Percentiles rank a stretch among this genome's conserved stretches.
Evolutionary conservation across 1,139 yeast genomes (phyloP).

Genomic region (Sugiyamaella neomexicana): DNA sequence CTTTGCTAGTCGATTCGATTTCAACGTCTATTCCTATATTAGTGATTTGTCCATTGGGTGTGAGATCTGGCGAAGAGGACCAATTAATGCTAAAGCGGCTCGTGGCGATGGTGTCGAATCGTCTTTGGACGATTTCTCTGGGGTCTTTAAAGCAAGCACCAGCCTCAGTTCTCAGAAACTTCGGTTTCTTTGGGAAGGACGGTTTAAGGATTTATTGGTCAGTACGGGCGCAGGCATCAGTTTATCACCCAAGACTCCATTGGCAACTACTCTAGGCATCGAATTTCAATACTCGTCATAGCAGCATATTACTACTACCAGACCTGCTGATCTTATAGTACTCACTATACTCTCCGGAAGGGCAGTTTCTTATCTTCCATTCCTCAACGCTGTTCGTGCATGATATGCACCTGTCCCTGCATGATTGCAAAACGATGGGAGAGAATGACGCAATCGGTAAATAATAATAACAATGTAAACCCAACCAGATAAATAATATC

Average conservation of each 20-base stretch:
- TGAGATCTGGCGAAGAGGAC: slow-evolving; percentile 61
- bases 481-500: not conserved
- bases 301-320: not conserved
- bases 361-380: not conserved
- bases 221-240: slow-evolving; percentile 68
- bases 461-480: too few relatives aligned
- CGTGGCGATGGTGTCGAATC: too few relatives aligned
- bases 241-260: slow-evolving; percentile 37
- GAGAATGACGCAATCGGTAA: slow-evolving; percentile 13
- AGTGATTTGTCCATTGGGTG: slow-evolving; percentile 85
- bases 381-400: too few relatives aligned
- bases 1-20: slow-evolving; percentile 82
- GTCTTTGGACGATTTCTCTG: slow-evolving; percentile 42
- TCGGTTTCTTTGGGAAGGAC: slow-evolving; percentile 84
- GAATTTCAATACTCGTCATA: slow-evolving; percentile 41
- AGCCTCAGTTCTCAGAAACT: slow-evolving; percentile 63
- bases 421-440: slow-evolving; percentile 9
- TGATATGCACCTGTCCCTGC: slow-evolving; percentile 11
- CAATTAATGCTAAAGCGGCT: not conserved
- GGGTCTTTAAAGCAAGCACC: slow-evolving; percentile 75
- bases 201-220: slow-evolving; percentile 73
- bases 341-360: too few relatives aligned
- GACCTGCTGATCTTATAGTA: not conserved
- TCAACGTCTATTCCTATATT: slow-evolving; percentile 86
- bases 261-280: slow-evolving; percentile 40